phyloP scores from a whole-genome alignment of 257 asterid species.

The Petunia secreta region DNA sequence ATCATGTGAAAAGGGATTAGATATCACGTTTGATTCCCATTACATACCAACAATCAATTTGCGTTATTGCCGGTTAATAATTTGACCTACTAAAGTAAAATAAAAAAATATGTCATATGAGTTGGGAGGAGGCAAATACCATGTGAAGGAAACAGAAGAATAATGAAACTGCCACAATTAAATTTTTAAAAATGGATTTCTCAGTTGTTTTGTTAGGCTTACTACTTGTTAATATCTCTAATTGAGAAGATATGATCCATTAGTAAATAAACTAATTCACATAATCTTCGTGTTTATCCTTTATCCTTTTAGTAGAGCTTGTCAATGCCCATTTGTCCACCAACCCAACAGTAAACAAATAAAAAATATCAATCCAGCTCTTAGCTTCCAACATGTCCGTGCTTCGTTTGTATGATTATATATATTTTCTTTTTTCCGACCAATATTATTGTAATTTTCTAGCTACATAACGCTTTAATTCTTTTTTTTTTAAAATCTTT shows the following conservation, averaged over 20 bases:
- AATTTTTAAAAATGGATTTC: neutral
- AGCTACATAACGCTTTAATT: too few relatives aligned
- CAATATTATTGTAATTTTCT: too few relatives aligned
- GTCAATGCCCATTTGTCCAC: slow-evolving; percentile 2
- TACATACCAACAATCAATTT: neutral
- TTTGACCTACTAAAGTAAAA: neutral
- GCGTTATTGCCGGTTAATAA: neutral
- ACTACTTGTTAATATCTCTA: too few relatives aligned
- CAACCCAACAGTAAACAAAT: neutral
- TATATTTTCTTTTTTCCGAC: too few relatives aligned
- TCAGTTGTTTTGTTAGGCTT: slow-evolving; percentile 3
- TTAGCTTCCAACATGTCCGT: neutral
- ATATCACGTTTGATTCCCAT: neutral
- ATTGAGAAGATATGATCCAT: neutral
- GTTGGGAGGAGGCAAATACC: slow-evolving; percentile 15
- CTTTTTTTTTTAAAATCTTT: too few relatives aligned
- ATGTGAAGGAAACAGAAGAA: neutral
- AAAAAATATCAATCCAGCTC: neutral
- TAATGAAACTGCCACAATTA: neutral
- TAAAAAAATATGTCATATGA: neutral
- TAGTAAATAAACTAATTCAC: neutral
- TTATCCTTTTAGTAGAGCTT: neutral
- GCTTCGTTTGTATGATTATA: too few relatives aligned
- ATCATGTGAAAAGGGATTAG: neutral
- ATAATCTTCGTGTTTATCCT: neutral